Base-by-base conservation (phyloP, 2,329 filamentous ascomycete species). In the Polychaeton citri region DNA sequence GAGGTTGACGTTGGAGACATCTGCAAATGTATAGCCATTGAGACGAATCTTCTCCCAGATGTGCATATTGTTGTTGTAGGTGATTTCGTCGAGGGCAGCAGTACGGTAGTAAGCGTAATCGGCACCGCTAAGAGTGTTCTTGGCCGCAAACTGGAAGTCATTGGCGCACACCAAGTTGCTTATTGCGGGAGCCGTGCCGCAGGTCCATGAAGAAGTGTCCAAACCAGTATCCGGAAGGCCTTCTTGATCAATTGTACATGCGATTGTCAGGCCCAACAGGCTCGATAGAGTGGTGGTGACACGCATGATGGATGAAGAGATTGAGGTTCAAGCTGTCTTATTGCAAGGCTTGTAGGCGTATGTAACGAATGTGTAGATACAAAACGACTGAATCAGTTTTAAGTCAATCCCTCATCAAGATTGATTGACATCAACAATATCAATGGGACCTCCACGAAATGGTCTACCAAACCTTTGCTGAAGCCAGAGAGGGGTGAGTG, bases 61-160 rank as follows among this genome's bases (percentile, higher is more conserved):
- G 39, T 45, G 42, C 21, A 53, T 39, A 35, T 53, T 53, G 28
- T 39, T 38, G 15, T 46, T 41, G 37, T 52, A 53, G 16, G 48
- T 51, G 33, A 48, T 40, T 36, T 53, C 50, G 38, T 51, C 50
- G 21, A 50, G 34, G 2, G 50, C 48, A 17, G 41, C 48, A 2
- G 48, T 48, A 18, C 50, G 43, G 36, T 52, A 52, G 34, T 51
- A 53, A 3, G 50, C 48, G 34, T 53, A 53, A 21, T 43, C 21
- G 2, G 26, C 69, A 16, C 57, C 69, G 2, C 34, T 36, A 18
- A 53, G 44, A n/a, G 43, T 46, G 36, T 52, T 68, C 5, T 59
- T 57, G 18, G 68, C 65, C 7, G 62, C 64, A 4, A 51, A 43
- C 19, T 52, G 48, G 9, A 52, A 43, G 38, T 52, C 49, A 32